A percentile compares a stretch with the other conserved stretches of the same genome.
Evolutionary conservation across 148 eudicot species (phyloP).

Genomic region (Rhododendron kiyosumense): DNA sequence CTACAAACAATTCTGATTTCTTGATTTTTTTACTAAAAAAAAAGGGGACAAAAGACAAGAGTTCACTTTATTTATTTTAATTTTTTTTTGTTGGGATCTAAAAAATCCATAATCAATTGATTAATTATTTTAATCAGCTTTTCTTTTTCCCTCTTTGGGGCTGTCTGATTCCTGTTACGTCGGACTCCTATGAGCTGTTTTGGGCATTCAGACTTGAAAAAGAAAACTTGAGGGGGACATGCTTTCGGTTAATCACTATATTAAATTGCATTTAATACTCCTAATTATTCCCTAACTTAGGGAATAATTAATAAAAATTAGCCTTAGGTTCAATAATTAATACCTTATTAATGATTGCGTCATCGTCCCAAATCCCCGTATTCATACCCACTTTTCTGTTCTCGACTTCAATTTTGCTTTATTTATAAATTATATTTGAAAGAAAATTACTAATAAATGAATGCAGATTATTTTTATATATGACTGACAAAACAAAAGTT

Average conservation of each 20-base stretch:
- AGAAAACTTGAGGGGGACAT: neutral
- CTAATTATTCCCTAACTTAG: neutral
- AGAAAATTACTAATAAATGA: too few relatives aligned
- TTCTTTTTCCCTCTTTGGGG: slow-evolving; percentile 10
- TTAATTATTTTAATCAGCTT: neutral
- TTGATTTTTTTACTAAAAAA: neutral
- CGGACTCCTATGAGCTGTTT: neutral
- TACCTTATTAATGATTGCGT: neutral
- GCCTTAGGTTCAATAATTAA: neutral
- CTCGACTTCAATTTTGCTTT: neutral
- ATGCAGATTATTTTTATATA: too few relatives aligned
- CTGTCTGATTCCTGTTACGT: slow-evolving; percentile 11
- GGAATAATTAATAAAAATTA: neutral
- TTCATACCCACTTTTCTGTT: neutral
- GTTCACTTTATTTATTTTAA: neutral
- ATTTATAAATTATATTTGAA: too few relatives aligned
- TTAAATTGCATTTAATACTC: neutral
- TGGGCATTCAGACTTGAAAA: slow-evolving; percentile 6
- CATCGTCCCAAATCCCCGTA: slow-evolving; percentile 1
- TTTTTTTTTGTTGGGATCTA: neutral
- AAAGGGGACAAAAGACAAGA: neutral
- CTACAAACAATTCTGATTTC: neutral
- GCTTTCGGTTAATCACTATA: slow-evolving; percentile 11
- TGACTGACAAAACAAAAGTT: too few relatives aligned
- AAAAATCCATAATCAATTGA: neutral